phyloP scores from a whole-genome alignment of 1,284 basidiomycete genomes.

The Leccinum glutinopallens region DNA sequence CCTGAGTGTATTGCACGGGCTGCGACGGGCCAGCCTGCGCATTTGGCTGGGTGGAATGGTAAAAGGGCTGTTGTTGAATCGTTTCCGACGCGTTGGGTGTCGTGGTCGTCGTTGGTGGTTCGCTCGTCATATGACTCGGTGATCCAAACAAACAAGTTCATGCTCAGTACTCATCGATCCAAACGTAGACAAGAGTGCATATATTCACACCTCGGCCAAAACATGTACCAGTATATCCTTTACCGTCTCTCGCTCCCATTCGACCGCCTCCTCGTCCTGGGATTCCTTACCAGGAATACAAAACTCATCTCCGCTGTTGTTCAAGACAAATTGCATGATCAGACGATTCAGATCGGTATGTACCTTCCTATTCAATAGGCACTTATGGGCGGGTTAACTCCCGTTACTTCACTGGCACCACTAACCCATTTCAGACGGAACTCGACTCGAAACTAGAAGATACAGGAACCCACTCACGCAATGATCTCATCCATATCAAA shows the following conservation, averaged over 20 bases:
- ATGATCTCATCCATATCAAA: not conserved
- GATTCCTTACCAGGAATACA: conserved; percentile 29
- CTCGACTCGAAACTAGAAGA: not conserved
- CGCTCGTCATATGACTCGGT: conserved; percentile 24
- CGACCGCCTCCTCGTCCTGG: conserved; percentile 20
- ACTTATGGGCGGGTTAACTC: conserved; percentile 4
- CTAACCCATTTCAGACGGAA: conserved; percentile 1
- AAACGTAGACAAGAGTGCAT: not conserved
- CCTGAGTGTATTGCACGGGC: conserved; percentile 26
- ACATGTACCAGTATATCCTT: conserved; percentile 63
- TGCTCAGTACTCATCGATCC: not conserved
- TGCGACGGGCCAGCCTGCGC: conserved; percentile 24
- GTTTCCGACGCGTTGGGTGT: conserved; percentile 19
- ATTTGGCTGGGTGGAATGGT: conserved; percentile 13
- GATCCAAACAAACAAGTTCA: not conserved
- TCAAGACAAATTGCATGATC: not conserved
- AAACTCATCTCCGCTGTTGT: not conserved
- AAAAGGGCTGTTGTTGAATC: conserved; percentile 16
- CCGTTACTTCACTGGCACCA: not conserved
- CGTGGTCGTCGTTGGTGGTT: conserved; percentile 1
- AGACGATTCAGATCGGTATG: not conserved
- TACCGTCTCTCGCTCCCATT: conserved; percentile 46
- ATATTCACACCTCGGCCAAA: conserved; percentile 49
- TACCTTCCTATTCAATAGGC: not conserved
- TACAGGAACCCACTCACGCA: not conserved